phyloP scores from a whole-genome alignment of 2,329 filamentous ascomycete species.

The Paraconiothyrium brasiliense region DNA sequence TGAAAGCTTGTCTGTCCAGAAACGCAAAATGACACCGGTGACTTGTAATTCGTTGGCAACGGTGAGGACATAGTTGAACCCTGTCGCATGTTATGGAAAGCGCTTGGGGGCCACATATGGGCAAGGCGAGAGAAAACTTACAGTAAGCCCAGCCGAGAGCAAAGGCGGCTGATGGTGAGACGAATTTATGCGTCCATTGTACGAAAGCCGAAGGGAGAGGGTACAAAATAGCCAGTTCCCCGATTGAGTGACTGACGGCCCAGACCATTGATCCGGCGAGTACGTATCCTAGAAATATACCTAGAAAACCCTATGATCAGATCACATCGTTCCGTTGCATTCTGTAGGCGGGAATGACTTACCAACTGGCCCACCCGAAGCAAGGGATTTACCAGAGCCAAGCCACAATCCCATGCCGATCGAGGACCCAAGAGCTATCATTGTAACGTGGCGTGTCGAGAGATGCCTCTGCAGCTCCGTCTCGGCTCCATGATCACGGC shows the following conservation, averaged over 20 bases:
- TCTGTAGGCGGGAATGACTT: background rate
- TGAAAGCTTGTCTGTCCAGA: constrained; percentile 57
- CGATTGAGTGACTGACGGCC: constrained; percentile 58
- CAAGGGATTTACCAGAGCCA: constrained; percentile 55
- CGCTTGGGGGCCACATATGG: background rate
- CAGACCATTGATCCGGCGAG: constrained; percentile 54
- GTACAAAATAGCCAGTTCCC: constrained; percentile 59
- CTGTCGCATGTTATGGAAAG: background rate
- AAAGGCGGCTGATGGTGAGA: constrained; percentile 55
- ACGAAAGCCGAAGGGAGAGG: constrained; percentile 58
- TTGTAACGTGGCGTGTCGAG: constrained; percentile 53
- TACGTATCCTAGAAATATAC: constrained; percentile 56
- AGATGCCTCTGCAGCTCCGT: constrained; percentile 52
- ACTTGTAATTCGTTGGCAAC: constrained; percentile 53
- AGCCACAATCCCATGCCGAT: constrained; percentile 59
- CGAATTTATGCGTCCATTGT: constrained; percentile 58
- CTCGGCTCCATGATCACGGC: constrained; percentile 38
- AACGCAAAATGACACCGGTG: constrained; percentile 54
- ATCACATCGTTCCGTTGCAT: background rate
- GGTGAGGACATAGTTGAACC: constrained; percentile 56
- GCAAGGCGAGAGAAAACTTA: background rate
- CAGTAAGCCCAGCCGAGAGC: constrained; percentile 60
- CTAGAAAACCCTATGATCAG: background rate
- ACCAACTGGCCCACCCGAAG: constrained; percentile 54
- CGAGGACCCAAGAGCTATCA: constrained; percentile 52